Evolutionary conservation across 2,329 filamentous ascomycete species (phyloP).

Genomic region (Penicillium sp.): DNA sequence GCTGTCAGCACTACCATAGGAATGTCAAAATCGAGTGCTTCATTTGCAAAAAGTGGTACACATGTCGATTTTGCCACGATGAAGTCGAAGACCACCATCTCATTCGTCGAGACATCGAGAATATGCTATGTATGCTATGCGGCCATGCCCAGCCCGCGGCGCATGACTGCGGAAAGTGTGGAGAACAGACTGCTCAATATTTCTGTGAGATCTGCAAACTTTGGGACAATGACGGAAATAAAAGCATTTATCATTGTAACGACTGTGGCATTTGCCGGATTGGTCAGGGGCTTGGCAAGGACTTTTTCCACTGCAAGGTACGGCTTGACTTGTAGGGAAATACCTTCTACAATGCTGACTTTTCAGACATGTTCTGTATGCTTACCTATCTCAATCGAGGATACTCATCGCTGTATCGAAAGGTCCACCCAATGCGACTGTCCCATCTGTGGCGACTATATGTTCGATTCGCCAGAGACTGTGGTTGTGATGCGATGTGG

Average conservation of each 20-base stretch:
- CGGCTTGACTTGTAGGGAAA: slow-evolving; percentile 17
- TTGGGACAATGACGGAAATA: slow-evolving; percentile 90
- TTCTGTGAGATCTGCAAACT: slow-evolving; percentile 94
- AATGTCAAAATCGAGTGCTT: slow-evolving; percentile 96
- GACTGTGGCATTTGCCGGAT: slow-evolving; percentile 95
- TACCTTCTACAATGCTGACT: slow-evolving; percentile 13
- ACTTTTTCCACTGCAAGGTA: slow-evolving; percentile 98
- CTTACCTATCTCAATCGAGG: slow-evolving; percentile 82
- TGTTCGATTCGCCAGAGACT: slow-evolving; percentile 84
- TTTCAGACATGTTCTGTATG: slow-evolving; percentile 85
- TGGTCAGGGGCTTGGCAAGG: slow-evolving; percentile 87
- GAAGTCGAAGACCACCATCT: slow-evolving; percentile 74
- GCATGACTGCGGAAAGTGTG: slow-evolving; percentile 75
- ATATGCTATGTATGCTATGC: slow-evolving; percentile 98
- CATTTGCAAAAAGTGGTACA: slow-evolving; percentile 87
- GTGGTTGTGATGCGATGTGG: slow-evolving; percentile 95
- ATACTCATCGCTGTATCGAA: slow-evolving; percentile 89
- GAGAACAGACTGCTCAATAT: slow-evolving; percentile 76
- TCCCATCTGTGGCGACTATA: slow-evolving; percentile 93
- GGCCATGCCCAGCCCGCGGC: slow-evolving; percentile 77
- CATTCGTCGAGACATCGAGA: slow-evolving; percentile 76
- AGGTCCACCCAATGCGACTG: slow-evolving; percentile 92
- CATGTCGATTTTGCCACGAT: slow-evolving; percentile 93
- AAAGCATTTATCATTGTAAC: slow-evolving; percentile 91
- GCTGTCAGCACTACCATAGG: slow-evolving; percentile 88